Evolutionary conservation across 345 rosid species (phyloP).

Genomic region (Combretum micranthum): DNA sequence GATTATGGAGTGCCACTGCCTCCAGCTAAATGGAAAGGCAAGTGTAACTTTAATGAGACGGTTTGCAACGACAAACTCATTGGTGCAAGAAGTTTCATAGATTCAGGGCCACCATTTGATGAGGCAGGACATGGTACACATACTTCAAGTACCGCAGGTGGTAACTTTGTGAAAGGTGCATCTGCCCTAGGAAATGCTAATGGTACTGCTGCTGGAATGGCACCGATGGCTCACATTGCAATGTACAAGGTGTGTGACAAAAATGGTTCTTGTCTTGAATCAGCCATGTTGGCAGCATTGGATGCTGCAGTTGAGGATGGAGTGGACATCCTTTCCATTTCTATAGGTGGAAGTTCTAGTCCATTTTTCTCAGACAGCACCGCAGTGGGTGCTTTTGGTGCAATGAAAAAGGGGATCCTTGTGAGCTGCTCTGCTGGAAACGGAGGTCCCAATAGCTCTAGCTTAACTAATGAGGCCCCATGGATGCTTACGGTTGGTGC

Average conservation of each 20-base stretch:
- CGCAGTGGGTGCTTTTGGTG: slow-evolving; percentile 38
- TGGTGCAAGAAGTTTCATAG: slow-evolving; percentile 40
- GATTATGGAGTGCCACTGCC: slow-evolving; percentile 33
- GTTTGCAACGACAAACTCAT: slow-evolving; percentile 54
- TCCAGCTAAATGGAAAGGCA: slow-evolving; percentile 45
- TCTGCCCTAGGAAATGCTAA: slow-evolving; percentile 30
- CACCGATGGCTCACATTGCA: slow-evolving; percentile 44
- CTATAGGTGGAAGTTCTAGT: slow-evolving; percentile 31
- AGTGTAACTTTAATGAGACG: slow-evolving; percentile 29
- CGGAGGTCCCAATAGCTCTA: slow-evolving; percentile 20
- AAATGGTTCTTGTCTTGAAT: slow-evolving; percentile 18
- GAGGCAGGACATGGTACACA: slow-evolving; percentile 50
- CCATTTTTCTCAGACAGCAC: slow-evolving; percentile 30
- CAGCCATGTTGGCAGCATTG: slow-evolving; percentile 42
- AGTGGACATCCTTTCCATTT: slow-evolving; percentile 45
- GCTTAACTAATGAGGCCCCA: slow-evolving; percentile 44
- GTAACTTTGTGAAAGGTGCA: slow-evolving; percentile 30
- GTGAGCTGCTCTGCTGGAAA: slow-evolving; percentile 57
- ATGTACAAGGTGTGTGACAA: slow-evolving; percentile 39
- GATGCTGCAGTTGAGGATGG: slow-evolving; percentile 50
- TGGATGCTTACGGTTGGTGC: slow-evolving; percentile 69
- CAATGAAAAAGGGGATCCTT: slow-evolving; percentile 37
- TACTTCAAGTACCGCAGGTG: slow-evolving; percentile 51
- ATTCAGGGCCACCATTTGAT: slow-evolving; percentile 25
- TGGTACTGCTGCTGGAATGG: slow-evolving; percentile 51